Evolutionary conservation across 176 grass and related monocot genomes (phyloP), one percentile per base, ranked within the genome.

Genomic region (Cenchrus purpureus): DNA sequence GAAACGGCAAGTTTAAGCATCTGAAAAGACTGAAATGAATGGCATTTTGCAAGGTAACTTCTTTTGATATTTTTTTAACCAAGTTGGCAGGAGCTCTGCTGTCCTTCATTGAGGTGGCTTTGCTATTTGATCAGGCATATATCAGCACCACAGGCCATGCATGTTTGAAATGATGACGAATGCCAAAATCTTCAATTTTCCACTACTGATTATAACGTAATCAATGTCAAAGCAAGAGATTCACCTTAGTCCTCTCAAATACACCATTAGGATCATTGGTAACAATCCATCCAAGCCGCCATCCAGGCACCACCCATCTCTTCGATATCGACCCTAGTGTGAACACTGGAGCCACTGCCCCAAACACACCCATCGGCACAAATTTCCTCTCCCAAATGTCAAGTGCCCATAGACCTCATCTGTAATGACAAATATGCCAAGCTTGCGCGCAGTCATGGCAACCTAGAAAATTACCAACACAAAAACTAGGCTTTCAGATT

Each of bases 211-310:
- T 80, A 5, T 17, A 19, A 19, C 3, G n/a, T 0, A 74, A 61
- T 32, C 51, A 4, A 16, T 51, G 79, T 75, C 8, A 1, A 74
- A 77, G 6, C 7, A 78, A 16, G 53, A 76, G 32, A 76, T 40
- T 40, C 37, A 97, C 92, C 92, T 94, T 94, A 72, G 83, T 91
- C 28, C 34, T 70, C 32, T 77, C 83, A 53, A 97, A 87, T 62
- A 97, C 87, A 53, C 82, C 90, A 76, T 78, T 65, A 3, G 84
- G 86, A 67, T 94, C 92, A 63, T 79, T 84, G 37, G 57, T 83
- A 0, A 84, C 88, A n/a, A 97, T 92, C 95, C 95, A 97, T 56
- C 95, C 95, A 74, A 97, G 86, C 22, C 95, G 58, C 95, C 95
- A 97, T 15, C 95, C 92, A 48, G 95, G 89, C 55, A 93, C 91